Base-by-base conservation (phyloP, 2,329 filamentous ascomycete species). In the Chaetomiaceae sp. region DNA sequence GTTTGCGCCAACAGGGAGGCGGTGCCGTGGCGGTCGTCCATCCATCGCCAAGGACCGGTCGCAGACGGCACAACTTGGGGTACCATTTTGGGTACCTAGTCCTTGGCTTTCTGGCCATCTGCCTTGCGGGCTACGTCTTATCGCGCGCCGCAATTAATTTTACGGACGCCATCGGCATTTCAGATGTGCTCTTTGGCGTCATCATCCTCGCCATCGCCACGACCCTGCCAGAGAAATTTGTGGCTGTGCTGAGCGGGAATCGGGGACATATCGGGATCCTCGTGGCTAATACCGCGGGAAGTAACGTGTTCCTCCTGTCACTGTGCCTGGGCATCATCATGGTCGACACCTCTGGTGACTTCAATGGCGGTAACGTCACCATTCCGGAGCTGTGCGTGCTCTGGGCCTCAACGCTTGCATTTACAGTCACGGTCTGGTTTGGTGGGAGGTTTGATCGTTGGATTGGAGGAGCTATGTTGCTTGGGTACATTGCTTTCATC, bases 231-330 rank as follows among this genome's bases (percentile, higher is more conserved):
- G 73, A 76, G 54, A 75, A 76, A 50, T 63, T 75, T n/a, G 54
- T 76, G 32, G 68, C 73, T 1, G 61, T 75, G 3, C 45, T 75
- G 6, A 70, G 70, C 36, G 68, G 70, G 7, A 60, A 55, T 3
- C 65, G 70, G n/a, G 69, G 68, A 8, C 68, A 75, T 17, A 59
- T 60, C 7, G 71, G 70, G 3, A 73, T 77, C 44, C 55, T 76
- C 24, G 69, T 72, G 20, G 74, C 73, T 0, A 75, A 70, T 36
- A 74, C 73, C 4, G 71, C 68, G 2, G 73, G 72, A 22, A 74
- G 71, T 44, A 76, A 76, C 45, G 73, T 76, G 37, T 78, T 76
- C 55, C 59, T 77, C 29, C 60, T 75, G 4, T 71, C 71, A 6
- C 60, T 76, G 2, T 76, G 72, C 53, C n/a, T n/a, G n/a, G n/a